Evolutionary conservation across 495 filamentous ascomycete genomes (phyloP).

Genomic region (Apodospora peruviana): DNA sequence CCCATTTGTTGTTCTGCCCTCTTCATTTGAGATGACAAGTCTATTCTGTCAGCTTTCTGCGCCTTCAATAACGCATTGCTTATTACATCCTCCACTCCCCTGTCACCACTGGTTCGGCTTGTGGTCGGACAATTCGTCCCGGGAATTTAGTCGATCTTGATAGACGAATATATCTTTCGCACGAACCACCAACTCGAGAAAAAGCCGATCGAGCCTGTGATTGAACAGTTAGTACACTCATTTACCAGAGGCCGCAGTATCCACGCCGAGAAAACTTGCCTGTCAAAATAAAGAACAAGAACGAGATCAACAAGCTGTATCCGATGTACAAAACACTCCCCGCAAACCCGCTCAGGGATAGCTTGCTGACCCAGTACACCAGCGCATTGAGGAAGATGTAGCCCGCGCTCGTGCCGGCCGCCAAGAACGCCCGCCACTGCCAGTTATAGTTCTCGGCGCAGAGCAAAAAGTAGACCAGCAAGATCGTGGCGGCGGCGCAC

Average conservation of each 20-base stretch:
- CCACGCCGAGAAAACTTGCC: conserved; percentile 51
- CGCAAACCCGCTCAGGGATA: conserved; percentile 77
- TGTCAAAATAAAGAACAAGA: conserved; percentile 87
- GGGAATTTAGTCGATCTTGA: conserved; percentile 90
- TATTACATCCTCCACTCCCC: no score
- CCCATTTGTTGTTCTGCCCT: no score
- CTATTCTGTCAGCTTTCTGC: no score
- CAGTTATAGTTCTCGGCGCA: conserved; percentile 97
- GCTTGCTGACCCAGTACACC: conserved; percentile 79
- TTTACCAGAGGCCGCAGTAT: not conserved
- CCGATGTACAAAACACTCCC: conserved; percentile 89
- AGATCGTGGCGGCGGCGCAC: conserved; percentile 81
- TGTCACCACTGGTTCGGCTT: no score
- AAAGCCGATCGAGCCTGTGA: conserved; percentile 84
- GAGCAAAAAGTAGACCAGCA: conserved; percentile 91
- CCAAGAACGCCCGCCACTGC: conserved; percentile 93
- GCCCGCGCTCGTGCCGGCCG: conserved; percentile 76
- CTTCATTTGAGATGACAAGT: no score
- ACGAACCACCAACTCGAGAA: conserved; percentile 92
- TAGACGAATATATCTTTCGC: conserved; percentile 85
- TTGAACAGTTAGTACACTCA: conserved; percentile 6
- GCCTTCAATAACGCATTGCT: no score
- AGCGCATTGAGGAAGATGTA: conserved; percentile 89
- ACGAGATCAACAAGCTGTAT: conserved; percentile 82
- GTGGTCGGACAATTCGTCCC: no score